These are phyloP conservation scores for Vachellia collinsii DNA, from an alignment of 306 rosid genomes.

Conservation along the genomic window DNA sequence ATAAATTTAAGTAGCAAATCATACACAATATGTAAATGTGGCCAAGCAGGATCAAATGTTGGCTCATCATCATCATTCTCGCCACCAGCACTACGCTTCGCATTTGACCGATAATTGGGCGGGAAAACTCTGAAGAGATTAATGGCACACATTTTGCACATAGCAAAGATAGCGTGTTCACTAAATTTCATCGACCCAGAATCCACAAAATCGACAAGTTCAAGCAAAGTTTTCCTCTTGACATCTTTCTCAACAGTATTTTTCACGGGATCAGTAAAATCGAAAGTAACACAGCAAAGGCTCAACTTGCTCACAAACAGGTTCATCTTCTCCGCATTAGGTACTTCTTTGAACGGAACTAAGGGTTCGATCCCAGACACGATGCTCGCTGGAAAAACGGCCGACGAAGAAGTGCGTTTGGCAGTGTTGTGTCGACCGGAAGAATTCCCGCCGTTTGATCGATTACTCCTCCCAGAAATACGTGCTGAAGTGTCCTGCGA, in stretches of 20 bases:
- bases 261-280: neutral
- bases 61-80: constrained; percentile 42
- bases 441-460: too few relatives aligned
- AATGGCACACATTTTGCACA: too few relatives aligned
- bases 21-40: constrained; percentile 45
- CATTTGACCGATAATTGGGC: constrained; percentile 47
- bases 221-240: constrained; percentile 23
- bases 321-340: too few relatives aligned
- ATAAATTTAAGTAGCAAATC: too few relatives aligned
- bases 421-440: too few relatives aligned
- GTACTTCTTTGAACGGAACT: constrained; percentile 21
- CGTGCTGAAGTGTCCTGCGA: constrained; percentile 29
- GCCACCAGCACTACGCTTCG: constrained; percentile 13
- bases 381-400: constrained; percentile 14
- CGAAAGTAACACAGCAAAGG: constrained; percentile 47
- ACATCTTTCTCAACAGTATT: constrained; percentile 45
- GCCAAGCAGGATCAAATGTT: constrained; percentile 51
- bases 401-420: too few relatives aligned
- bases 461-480: too few relatives aligned
- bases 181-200: too few relatives aligned
- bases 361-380: constrained; percentile 35
- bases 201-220: too few relatives aligned
- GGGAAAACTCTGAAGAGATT: neutral
- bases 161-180: too few relatives aligned
- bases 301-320: constrained; percentile 24